Evolutionary conservation across 345 rosid species (phyloP).

Genomic region (Sapria himalayana): DNA sequence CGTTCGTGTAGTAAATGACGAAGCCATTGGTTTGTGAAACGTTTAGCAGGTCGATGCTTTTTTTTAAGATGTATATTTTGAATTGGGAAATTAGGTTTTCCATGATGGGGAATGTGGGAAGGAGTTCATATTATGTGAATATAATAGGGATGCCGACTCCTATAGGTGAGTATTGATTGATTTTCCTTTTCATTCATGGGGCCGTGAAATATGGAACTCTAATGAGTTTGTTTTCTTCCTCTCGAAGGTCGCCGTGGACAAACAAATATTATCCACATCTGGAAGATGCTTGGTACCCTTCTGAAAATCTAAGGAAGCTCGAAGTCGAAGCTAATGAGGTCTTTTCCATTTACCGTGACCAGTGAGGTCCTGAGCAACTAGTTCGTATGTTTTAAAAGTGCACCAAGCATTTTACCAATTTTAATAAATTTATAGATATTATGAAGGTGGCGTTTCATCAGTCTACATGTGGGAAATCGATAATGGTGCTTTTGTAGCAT

Average conservation of each 20-base stretch:
- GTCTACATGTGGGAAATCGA: conserved; percentile 96
- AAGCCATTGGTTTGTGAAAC: too few relatives aligned
- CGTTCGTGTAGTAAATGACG: too few relatives aligned
- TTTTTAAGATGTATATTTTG: background rate
- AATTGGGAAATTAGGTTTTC: conserved; percentile 27
- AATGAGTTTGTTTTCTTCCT: conserved; percentile 2
- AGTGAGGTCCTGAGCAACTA: conserved; percentile 56
- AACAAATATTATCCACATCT: conserved; percentile 57
- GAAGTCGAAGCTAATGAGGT: conserved; percentile 84
- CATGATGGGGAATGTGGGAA: conserved; percentile 45
- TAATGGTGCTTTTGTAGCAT: conserved; percentile 77
- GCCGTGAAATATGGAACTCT: background rate
- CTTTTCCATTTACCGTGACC: conserved; percentile 86
- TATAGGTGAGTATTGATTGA: conserved; percentile 26
- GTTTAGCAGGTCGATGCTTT: too few relatives aligned
- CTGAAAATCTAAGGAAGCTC: conserved; percentile 58
- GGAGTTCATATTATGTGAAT: conserved; percentile 84
- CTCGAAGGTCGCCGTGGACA: conserved; percentile 84
- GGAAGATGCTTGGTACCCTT: conserved; percentile 69
- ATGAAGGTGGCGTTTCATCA: conserved; percentile 95
- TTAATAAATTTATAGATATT: conserved; percentile 41
- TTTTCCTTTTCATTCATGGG: background rate
- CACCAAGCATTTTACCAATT: conserved; percentile 6
- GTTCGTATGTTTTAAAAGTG: background rate
- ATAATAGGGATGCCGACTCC: conserved; percentile 95